Evolutionary conservation across 768 basidiomycete species (phyloP).

Genomic region (Imleria badia): DNA sequence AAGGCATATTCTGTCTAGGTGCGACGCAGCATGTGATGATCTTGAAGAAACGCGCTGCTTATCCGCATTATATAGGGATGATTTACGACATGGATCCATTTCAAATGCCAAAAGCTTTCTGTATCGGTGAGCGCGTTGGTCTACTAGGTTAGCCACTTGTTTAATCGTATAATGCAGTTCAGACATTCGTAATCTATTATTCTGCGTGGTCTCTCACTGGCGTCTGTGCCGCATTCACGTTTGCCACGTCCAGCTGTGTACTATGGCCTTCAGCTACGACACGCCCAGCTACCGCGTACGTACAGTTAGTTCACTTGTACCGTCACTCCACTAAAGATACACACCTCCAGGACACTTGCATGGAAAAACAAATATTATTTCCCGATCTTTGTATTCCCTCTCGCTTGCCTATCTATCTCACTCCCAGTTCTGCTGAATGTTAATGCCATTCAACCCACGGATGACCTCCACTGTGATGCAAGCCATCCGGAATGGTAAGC

Average conservation of each 20-base stretch:
- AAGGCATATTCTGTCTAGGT: conserved; percentile 64
- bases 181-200: conserved; percentile 38
- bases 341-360: conserved; percentile 38
- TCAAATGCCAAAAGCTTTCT: conserved; percentile 58
- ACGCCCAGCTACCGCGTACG: conserved; percentile 23
- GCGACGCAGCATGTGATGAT: conserved; percentile 7
- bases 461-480: conserved; percentile 61
- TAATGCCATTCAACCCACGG: conserved; percentile 44
- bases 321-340: background rate
- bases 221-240: conserved; percentile 41
- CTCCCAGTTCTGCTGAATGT: conserved; percentile 43
- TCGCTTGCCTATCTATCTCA: conserved; percentile 44
- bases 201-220: conserved; percentile 47
- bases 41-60: background rate
- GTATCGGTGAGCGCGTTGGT: conserved; percentile 42
- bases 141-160: conserved; percentile 2
- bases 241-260: conserved; percentile 49
- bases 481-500: conserved; percentile 58
- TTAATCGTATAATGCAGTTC: conserved; percentile 15
- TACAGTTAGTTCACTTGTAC: background rate
- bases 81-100: conserved; percentile 63
- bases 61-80: conserved; percentile 44
- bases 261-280: conserved; percentile 35
- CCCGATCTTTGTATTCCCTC: conserved; percentile 49
- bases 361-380: conserved; percentile 50